Percentiles rank a stretch among this genome's conserved stretches.
These are phyloP conservation scores for Fusarium denticulatum DNA, from an alignment of 2,329 filamentous ascomycete species.

Conservation along the genomic window DNA sequence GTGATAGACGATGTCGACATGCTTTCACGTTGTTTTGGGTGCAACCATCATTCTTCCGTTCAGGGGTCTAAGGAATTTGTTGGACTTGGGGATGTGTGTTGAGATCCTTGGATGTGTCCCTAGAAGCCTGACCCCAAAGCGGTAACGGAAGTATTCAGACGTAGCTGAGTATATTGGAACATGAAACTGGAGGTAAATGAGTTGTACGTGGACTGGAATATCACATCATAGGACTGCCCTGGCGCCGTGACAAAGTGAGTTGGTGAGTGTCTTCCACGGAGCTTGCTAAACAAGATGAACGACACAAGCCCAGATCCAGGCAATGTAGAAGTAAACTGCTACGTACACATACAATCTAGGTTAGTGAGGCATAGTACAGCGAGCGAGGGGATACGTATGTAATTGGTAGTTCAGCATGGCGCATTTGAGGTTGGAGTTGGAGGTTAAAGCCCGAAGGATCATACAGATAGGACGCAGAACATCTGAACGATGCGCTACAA, in stretches of 20 bases:
- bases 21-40: conserved; percentile 1
- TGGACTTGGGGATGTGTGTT: conserved; percentile 3
- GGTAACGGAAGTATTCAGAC: not conserved
- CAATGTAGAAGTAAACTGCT: not conserved
- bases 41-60: not conserved
- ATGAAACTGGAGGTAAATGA: not conserved
- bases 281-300: not conserved
- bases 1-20: conserved; percentile 29
- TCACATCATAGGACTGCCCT: not conserved
- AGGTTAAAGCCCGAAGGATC: not conserved
- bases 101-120: conserved; percentile 3
- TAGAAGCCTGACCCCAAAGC: not conserved
- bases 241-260: not conserved
- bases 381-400: not conserved
- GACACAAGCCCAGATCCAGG: not conserved
- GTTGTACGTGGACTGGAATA: not conserved
- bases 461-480: not conserved
- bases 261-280: not conserved
- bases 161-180: not conserved
- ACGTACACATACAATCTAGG: no score
- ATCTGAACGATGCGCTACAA: not conserved
- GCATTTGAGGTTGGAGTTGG: not conserved
- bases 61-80: not conserved
- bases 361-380: no score
- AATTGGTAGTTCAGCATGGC: not conserved